Conservation (phyloP, 164 flowering plant species). For the Magnolia changhungtana region DNA sequence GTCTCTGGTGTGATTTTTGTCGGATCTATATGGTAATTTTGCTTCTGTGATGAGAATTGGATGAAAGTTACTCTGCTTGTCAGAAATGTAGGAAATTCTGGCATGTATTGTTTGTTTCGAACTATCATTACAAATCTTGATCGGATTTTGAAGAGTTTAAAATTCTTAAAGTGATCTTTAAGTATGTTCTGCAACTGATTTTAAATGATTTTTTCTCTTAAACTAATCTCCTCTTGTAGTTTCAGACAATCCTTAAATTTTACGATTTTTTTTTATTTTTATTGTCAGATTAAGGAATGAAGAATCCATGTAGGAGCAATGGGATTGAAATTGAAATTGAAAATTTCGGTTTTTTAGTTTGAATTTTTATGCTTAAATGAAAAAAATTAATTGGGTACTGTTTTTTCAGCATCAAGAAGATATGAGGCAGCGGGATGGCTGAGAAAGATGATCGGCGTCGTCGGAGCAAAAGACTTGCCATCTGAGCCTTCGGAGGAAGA, state of each 20-base stretch:
- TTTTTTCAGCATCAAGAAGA: conserved; percentile 61
- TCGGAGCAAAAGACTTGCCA: conserved; percentile 78
- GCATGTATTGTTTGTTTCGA: neutral
- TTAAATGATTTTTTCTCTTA: too few species aligned
- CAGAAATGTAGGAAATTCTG: neutral
- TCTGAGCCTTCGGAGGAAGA: conserved; percentile 91
- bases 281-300: neutral
- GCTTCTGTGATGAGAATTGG: neutral
- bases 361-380: neutral
- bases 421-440: conserved; percentile 85
- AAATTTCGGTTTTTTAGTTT: neutral
- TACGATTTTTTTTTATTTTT: neutral
- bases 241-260: neutral
- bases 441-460: conserved; percentile 71
- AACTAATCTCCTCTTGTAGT: too few species aligned
- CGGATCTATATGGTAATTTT: neutral
- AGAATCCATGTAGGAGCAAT: neutral
- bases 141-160: too few species aligned
- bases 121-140: too few species aligned
- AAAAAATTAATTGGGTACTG: neutral
- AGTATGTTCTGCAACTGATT: too few species aligned
- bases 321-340: neutral
- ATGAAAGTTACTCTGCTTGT: neutral
- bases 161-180: too few species aligned
- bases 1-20: neutral